Evolutionary conservation across 1,139 yeast genomes (phyloP).

Genomic region (Debaryomyces psychrophilus): DNA sequence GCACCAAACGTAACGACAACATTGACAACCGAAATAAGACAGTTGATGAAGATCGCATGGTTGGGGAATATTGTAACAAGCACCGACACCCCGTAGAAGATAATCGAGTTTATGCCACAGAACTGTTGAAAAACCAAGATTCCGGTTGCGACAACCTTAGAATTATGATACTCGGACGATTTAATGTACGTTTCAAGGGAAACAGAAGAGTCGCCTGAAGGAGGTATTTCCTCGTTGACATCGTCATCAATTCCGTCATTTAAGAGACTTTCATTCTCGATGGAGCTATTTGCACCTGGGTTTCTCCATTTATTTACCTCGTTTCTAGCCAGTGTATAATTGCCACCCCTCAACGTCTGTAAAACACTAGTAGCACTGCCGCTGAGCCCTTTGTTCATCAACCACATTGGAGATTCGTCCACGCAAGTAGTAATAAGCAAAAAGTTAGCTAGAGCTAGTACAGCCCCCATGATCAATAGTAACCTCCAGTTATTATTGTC

Average conservation of each 20-base stretch:
- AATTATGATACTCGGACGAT: conserved; percentile 53
- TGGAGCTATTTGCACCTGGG: conserved; percentile 5
- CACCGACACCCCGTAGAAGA: conserved; percentile 89
- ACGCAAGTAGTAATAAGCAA: conserved; percentile 45
- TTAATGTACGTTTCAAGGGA: conserved; percentile 50
- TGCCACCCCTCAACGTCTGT: conserved; percentile 47
- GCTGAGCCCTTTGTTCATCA: conserved; percentile 41
- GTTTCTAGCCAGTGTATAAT: conserved; percentile 35
- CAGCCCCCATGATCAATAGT: conserved; percentile 61
- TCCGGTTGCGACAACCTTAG: conserved; percentile 69
- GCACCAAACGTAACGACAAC: conserved; percentile 71
- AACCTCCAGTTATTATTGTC: conserved; percentile 71
- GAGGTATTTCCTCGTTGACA: conserved; percentile 8
- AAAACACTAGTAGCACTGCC: conserved; percentile 39
- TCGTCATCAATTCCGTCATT: conserved; percentile 20
- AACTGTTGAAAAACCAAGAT: conserved; percentile 88
- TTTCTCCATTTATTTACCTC: conserved; percentile 44
- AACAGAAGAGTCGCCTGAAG: conserved; percentile 19
- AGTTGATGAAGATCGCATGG: conserved; percentile 69
- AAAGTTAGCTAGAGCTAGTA: conserved; percentile 55
- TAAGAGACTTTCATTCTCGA: conserved; percentile 13
- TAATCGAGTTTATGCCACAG: conserved; percentile 88
- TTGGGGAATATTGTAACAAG: conserved; percentile 69
- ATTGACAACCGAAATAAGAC: conserved; percentile 73
- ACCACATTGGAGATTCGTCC: conserved; percentile 90